phyloP scores from a whole-genome alignment of 1,284 basidiomycete genomes.

The Chiua sp. region DNA sequence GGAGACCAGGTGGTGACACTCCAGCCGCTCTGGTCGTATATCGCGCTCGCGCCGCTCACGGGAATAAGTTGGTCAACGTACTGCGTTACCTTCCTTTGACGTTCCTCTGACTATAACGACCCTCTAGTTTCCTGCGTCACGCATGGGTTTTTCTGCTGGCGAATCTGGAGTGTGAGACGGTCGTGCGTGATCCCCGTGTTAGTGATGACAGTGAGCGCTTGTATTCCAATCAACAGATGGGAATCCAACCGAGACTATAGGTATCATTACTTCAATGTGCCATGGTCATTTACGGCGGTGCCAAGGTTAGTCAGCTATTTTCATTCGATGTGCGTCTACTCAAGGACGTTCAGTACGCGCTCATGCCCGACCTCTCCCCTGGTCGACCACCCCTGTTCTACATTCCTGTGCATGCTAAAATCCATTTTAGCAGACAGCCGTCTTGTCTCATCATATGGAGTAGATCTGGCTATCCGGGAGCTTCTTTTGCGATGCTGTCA shows the following conservation, averaged over 20 bases:
- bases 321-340: background rate
- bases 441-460: background rate
- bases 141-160: too few relatives aligned
- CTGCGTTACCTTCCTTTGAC: background rate
- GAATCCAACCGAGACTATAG: background rate
- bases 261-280: background rate
- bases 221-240: too few relatives aligned
- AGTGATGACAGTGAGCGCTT: background rate
- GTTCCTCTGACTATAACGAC: background rate
- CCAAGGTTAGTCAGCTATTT: background rate
- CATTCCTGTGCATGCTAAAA: too few relatives aligned
- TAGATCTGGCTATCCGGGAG: background rate
- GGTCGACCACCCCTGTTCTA: too few relatives aligned
- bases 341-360: background rate
- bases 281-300: background rate
- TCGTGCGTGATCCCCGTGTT: background rate
- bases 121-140: background rate
- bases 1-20: background rate
- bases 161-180: background rate
- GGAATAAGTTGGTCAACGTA: background rate
- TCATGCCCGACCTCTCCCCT: too few relatives aligned
- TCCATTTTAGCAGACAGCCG: background rate
- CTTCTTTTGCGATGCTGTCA: background rate
- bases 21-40: background rate
- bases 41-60: background rate